Conservation (phyloP, 2,329 filamentous ascomycete species). For the Pseudogymnoascus sp. region DNA sequence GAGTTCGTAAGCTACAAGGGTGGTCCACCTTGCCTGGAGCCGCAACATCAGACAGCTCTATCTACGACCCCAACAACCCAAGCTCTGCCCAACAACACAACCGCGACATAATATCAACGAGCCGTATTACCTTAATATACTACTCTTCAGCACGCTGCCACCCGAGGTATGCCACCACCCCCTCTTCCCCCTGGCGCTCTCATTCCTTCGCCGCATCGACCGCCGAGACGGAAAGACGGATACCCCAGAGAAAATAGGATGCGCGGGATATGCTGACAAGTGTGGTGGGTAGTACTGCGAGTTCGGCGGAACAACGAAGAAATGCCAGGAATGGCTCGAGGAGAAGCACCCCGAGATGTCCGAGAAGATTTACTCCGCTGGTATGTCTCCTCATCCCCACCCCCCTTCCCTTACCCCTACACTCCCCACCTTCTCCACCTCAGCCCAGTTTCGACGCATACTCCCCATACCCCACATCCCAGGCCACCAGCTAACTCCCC, state of each 20-base stretch:
- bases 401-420: too few relatives aligned
- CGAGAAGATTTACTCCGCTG: conserved; percentile 73
- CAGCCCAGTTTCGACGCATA: conserved; percentile 1
- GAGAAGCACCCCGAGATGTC: conserved; percentile 67
- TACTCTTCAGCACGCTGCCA: not conserved
- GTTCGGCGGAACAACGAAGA: conserved; percentile 91
- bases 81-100: conserved; percentile 3
- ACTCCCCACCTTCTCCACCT: not conserved
- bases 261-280: conserved; percentile 12
- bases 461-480: not conserved
- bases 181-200: too few relatives aligned
- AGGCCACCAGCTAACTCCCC: conserved; percentile 11
- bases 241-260: too few relatives aligned
- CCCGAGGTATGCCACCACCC: too few relatives aligned
- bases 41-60: conserved; percentile 5
- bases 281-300: conserved; percentile 74
- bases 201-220: too few relatives aligned
- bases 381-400: conserved; percentile 37
- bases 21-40: not conserved
- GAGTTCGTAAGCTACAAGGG: conserved; percentile 9
- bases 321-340: conserved; percentile 93
- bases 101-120: not conserved
- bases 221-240: too few relatives aligned
- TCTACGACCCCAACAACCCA: conserved; percentile 9
- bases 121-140: not conserved